Base-by-base conservation (phyloP, 2,329 filamentous ascomycete species). In the Byssochlamys sp. region DNA sequence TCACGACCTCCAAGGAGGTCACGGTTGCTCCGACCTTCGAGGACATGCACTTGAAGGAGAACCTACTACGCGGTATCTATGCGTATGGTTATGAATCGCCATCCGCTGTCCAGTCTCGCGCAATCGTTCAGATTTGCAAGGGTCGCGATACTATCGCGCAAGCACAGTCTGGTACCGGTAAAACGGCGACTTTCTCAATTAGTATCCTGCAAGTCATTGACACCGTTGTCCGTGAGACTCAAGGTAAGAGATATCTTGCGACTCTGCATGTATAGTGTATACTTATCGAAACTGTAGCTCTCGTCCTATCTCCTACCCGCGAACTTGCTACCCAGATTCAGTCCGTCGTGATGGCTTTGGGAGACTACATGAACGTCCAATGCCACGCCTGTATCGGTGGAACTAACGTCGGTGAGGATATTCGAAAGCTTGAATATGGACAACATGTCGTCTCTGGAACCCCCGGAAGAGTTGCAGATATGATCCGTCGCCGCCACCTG, bases 341-440 rank as follows among this genome's bases (percentile, higher is more conserved):
- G 77, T 96, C 90, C 35, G 94, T 99, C 59, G 89, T 99, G 66
- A 95, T 97, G 86, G 94, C 94, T n/a, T 84, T 99, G n/a, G 94
- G 94, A 64, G 94, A 99, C 76, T 99, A 96, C 81, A 97, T 99
- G 94, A 96, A 96, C 71, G 90, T 99, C 2, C 91, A 99, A 77
- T 99, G 94, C 78, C 94, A 99, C 69, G 92, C 94, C 59, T 99
- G 94, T 76, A 97, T 99, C 69, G 94, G 94, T 65, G 94, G 94
- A 60, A 99, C 94, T 65, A 97, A 96, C 70, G 91, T 99, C 39
- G 91, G 94, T 66, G 94, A 97, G 73, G 94, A 99, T 71, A 99
- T 99, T 66, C 87, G 90, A 73, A 95, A 95, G 78, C 89, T 99
- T 61, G 91, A 97, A 73, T 94, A 97, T 68, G 94, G 94, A 62